Conservation (phyloP, 2,329 filamentous ascomycete species). For the Akanthomyces uredinophilus region DNA sequence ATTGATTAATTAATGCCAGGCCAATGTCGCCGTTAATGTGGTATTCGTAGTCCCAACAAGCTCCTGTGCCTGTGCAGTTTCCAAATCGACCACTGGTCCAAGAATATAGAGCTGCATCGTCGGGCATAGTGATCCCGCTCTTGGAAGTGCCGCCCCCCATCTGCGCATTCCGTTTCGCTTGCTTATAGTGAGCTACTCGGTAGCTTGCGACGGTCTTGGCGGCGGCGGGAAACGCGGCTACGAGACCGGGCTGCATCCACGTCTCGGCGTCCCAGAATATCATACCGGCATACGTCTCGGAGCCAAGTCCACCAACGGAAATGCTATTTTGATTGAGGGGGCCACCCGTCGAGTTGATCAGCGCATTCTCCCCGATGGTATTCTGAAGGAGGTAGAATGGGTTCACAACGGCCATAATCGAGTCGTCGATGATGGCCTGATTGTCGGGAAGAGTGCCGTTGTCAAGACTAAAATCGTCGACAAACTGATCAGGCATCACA, state of each 20-base stretch:
- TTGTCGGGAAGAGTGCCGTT: slow-evolving; percentile 55
- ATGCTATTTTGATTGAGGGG: slow-evolving; percentile 29
- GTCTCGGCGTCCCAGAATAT: slow-evolving; percentile 29
- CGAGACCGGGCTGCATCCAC: slow-evolving; percentile 25
- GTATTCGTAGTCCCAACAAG: slow-evolving; percentile 67
- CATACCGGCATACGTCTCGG: slow-evolving; percentile 26
- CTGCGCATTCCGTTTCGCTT: slow-evolving; percentile 57
- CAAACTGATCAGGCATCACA: slow-evolving; percentile 55
- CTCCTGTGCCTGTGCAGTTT: slow-evolving; percentile 56
- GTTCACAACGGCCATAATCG: slow-evolving; percentile 49
- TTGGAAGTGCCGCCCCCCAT: slow-evolving; percentile 39
- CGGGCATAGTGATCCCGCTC: slow-evolving; percentile 52
- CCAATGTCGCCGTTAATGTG: slow-evolving; percentile 67
- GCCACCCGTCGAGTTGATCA: slow-evolving; percentile 41
- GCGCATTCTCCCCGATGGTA: slow-evolving; percentile 33
- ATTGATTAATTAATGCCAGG: slow-evolving; percentile 30
- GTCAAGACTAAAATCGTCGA: slow-evolving; percentile 56
- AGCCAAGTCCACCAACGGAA: slow-evolving; percentile 24
- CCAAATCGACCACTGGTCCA: slow-evolving; percentile 64
- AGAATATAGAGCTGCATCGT: slow-evolving; percentile 45
- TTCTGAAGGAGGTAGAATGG: slow-evolving; percentile 53
- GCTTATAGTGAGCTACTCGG: slow-evolving; percentile 28
- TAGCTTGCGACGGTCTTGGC: slow-evolving; percentile 25
- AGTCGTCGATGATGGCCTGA: slow-evolving; percentile 47
- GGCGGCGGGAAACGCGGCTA: slow-evolving; percentile 22